Evolutionary conservation across 2,329 filamentous ascomycete genomes (phyloP), one percentile per base, ranked within the genome.

Genomic region (Monilinia polystroma): DNA sequence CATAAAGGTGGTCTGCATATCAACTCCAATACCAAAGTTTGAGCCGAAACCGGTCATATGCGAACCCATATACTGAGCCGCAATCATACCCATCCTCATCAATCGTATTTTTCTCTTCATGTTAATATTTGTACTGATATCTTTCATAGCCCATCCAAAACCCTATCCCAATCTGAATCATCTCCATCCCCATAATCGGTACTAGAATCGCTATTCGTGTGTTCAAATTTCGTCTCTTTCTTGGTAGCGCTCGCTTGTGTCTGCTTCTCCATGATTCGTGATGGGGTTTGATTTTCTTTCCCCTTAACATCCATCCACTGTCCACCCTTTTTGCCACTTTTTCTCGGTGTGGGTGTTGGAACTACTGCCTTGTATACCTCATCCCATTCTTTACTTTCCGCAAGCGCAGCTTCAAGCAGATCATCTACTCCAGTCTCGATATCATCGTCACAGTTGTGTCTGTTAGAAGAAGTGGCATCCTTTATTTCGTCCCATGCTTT

Each of bases 171-270:
- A 20, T 65, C 63, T 11, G 26, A 58, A 18, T 41, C 53, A 16
- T 51, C 32, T 16, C 63, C 53, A 75, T 72, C 72, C 32, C 74
- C 75, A 68, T 76, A 76, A 70, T 76, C 75, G 1, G 74, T 74
- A 23, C 63, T 68, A 29, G 57, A 52, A 43, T 69, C 72, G 12
- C 56, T 53, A 43, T 67, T 56, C 55, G 6, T n/a, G 7, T 70
- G 67, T 52, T 68, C 65, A 7, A 71, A 41, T 35, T 69, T 69
- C 4, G 14, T 38, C n/a, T 11, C 32, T 23, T 38, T 57, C 63
- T 12, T 63, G 45, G n/a, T 56, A 43, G 47, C 12, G 26, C 29
- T 56, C 57, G 6, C 45, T 62, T 29, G n/a, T 23, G 7, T 38
- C 14, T 47, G 35, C 38, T 16, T 43, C 1, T 52, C 49, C 23